phyloP scores from a whole-genome alignment of 2,329 filamentous ascomycete genomes.

The Davidsoniella eucalypti region DNA sequence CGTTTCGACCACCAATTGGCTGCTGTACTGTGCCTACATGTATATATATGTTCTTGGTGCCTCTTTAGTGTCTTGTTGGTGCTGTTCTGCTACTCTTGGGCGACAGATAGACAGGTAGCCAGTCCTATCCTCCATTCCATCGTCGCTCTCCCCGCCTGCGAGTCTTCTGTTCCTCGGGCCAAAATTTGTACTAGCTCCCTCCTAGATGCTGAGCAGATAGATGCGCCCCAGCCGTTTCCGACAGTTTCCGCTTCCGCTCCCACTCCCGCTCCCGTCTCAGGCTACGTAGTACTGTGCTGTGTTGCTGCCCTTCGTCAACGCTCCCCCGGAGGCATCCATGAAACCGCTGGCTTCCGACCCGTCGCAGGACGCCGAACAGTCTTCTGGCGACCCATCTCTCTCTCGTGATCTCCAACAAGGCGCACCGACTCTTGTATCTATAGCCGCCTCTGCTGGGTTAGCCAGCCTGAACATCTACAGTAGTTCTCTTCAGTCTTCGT shows the following conservation, averaged over 20 bases:
- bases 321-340: conserved; percentile 3
- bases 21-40: neutral
- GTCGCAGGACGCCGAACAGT: conserved; percentile 10
- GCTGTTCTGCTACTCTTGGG: no score
- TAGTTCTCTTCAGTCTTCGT: no score
- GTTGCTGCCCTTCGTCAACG: neutral
- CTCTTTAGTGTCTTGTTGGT: no score
- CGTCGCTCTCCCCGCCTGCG: no score
- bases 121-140: no score
- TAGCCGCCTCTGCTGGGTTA: no score
- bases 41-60: neutral
- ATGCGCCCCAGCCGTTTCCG: neutral
- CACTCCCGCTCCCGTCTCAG: neutral
- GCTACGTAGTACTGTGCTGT: neutral
- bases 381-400: conserved; percentile 2
- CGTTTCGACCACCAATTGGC: neutral
- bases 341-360: conserved; percentile 9
- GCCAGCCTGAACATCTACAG: no score
- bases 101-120: no score
- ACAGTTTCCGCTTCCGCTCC: neutral
- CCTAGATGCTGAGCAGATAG: neutral
- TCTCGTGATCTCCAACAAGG: no score
- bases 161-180: neutral
- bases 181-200: neutral
- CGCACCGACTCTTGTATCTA: no score